Base-by-base conservation (phyloP, 2,329 filamentous ascomycete species). In the Seiridium cupressi region DNA sequence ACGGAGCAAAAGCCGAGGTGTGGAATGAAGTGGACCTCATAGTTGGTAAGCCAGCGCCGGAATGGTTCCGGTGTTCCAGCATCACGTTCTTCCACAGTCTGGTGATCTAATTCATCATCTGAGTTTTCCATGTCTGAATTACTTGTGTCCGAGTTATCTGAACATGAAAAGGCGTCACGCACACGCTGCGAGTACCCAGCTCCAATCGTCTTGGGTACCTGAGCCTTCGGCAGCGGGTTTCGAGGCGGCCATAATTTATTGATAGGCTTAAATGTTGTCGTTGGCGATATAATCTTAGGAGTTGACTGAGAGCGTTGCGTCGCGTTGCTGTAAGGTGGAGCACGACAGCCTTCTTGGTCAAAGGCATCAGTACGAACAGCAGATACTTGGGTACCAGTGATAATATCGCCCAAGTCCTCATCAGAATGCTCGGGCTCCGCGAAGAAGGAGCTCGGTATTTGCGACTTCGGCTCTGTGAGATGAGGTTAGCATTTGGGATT, bases 1-100 rank as follows among this genome's bases (percentile, higher is more conserved):
- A 69, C 57, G 26, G 38, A 59, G 54, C 31, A 40, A 38, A 35
- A 54, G 7, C 44, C 55, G 8, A 32, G 5, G 10, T 58, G 40
- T 11, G 38, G 47, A 8, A 18, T 13, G 44, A 59, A 59, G 5
- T 46, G 35, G 18, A 48, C 46, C 32, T 32, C 38, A 44, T 54
- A 59, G n/a, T 46, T 32, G 7, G n/a, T 32, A 10, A 40, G 8
- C 55, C 55, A 58, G 7, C 36, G 34, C n/a, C 3, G 32, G 38
- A 44, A 55, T 3, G n/a, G 8, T 32, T 55, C 36, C 9, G 53
- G 38, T 31, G 40, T 55, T 5, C 38, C 38, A 11, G 38, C 8
- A 10, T 18, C 46, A 18, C 46, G 8, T 18, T 18, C 8, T 48
- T 31, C n/a, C 18, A 9, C 46, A 48, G 18, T n/a, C 18, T 26